These are phyloP conservation scores for Plasmodium berghei DNA, from an alignment of 169 alveolate species.

Conservation along the genomic window DNA sequence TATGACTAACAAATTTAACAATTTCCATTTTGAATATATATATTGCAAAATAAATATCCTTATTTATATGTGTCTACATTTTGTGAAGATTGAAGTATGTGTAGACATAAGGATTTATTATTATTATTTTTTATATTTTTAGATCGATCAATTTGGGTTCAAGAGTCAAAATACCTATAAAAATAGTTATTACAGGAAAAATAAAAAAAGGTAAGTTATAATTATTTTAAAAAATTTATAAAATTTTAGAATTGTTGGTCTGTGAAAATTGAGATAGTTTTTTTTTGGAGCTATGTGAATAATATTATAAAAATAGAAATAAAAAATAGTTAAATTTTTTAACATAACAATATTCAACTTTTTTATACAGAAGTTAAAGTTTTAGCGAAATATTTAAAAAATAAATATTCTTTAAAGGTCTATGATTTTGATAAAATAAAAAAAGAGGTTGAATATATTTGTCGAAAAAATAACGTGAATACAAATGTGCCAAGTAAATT, in stretches of 20 bases:
- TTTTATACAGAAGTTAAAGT: conserved; percentile 13
- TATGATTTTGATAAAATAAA: conserved; percentile 31
- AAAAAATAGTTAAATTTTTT: neutral
- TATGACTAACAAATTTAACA: too few species aligned
- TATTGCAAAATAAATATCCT: neutral
- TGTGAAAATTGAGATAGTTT: too few species aligned
- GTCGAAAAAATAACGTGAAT: conserved; percentile 13
- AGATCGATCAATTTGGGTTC: neutral
- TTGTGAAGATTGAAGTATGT: too few species aligned
- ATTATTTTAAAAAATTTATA: neutral
- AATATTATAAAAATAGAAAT: neutral
- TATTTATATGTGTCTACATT: neutral
- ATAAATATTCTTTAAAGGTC: conserved; percentile 27
- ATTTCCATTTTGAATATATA: too few species aligned
- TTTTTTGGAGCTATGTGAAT: neutral
- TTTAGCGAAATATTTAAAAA: conserved; percentile 38
- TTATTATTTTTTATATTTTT: conserved; percentile 9
- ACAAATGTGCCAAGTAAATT: neutral
- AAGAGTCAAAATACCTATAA: conserved; percentile 12
- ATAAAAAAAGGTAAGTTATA: conserved; percentile 38
- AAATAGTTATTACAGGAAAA: conserved; percentile 67
- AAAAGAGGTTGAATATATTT: conserved; percentile 32
- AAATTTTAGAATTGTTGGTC: too few species aligned
- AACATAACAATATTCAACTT: neutral
- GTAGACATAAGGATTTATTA: too few species aligned